Base-by-base conservation (phyloP, 2,329 filamentous ascomycete species). In the Botrytis porri region DNA sequence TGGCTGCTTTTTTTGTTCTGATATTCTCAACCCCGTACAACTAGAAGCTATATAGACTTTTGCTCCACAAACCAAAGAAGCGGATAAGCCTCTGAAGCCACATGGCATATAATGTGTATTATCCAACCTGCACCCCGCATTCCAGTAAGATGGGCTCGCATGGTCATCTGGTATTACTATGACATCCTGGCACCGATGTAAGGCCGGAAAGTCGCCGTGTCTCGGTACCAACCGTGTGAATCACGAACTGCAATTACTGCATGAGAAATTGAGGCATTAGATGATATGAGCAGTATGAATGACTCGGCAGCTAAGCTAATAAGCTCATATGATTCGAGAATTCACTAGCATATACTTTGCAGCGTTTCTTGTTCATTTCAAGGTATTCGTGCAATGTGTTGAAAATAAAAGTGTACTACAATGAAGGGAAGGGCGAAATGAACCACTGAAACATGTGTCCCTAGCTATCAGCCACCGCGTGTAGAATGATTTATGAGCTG, bases 51-150 rank as follows among this genome's bases (percentile, higher is more conserved):
- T 22, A 39, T 41, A 3, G 20, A 25, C 48, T 22, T 57, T 37
- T 41, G 32, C 65, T 57, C 65, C 65, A 67, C 48, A 67, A 67
- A 67, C 48, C 48, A 67, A 41, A 51, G 35, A 67, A 51, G 25
- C 18, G 65, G 48, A 51, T 57, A 51, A 71, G 45, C 35, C 51
- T 45, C 61, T 29, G 60, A 65, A 54, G 61, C 69, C 69, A 71
- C 69, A 66, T 71, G 69, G 37, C 48, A 39, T 62, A 66, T 41
- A 32, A 66, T 71, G 22, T 39, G 37, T 65, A 39, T 71, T 39
- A 67, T 39, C 61, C 69, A 63, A 22, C 45, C 41, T 70, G 59
- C 69, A 71, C 69, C 60, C 69, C 69, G 69, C 69, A 71, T 65
- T 71, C 60, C 69, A 41, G 61, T 35, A 35, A 57, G 61, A 71